A percentile compares a stretch with the other conserved stretches of the same genome.
These are phyloP conservation scores for Strigomonas culicis DNA, from an alignment of 208 protist species.

Conservation along the genomic window DNA sequence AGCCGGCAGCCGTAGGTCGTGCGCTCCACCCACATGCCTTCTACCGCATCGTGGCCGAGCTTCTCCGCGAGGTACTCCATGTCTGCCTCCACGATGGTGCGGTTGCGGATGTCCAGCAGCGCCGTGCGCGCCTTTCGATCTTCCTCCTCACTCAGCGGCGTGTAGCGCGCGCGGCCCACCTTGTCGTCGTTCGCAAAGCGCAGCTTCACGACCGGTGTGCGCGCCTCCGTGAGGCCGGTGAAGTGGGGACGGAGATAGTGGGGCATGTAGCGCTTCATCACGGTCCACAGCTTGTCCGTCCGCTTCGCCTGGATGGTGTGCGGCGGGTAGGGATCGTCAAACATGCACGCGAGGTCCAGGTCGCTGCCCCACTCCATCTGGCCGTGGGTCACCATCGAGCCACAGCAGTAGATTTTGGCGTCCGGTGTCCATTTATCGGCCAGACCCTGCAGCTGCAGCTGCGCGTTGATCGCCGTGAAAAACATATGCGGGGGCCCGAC, in stretches of 20 bases:
- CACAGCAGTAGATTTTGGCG: conserved; percentile 88
- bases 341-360: conserved; percentile 85
- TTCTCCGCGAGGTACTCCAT: conserved; percentile 83
- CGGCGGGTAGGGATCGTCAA: conserved; percentile 83
- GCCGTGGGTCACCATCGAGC: conserved; percentile 82
- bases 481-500: conserved; percentile 87
- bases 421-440: conserved; percentile 89
- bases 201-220: conserved; percentile 86
- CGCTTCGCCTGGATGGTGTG: conserved; percentile 80
- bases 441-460: conserved; percentile 79
- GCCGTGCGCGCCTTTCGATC: conserved; percentile 84
- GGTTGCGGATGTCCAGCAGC: conserved; percentile 76
- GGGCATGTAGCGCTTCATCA: conserved; percentile 84
- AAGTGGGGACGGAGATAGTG: conserved; percentile 79
- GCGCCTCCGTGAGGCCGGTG: conserved; percentile 67
- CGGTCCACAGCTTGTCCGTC: conserved; percentile 83
- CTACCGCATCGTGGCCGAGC: conserved; percentile 73
- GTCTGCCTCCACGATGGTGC: conserved; percentile 50
- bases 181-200: conserved; percentile 81
- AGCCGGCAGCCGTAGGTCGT: conserved; percentile 82
- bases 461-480: conserved; percentile 64
- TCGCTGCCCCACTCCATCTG: conserved; percentile 92
- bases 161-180: conserved; percentile 70
- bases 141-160: conserved; percentile 75
- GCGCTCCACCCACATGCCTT: conserved; percentile 84